Conservation (phyloP, 2,329 filamentous ascomycete genomes). For the Hymenoscyphus albidus region DNA sequence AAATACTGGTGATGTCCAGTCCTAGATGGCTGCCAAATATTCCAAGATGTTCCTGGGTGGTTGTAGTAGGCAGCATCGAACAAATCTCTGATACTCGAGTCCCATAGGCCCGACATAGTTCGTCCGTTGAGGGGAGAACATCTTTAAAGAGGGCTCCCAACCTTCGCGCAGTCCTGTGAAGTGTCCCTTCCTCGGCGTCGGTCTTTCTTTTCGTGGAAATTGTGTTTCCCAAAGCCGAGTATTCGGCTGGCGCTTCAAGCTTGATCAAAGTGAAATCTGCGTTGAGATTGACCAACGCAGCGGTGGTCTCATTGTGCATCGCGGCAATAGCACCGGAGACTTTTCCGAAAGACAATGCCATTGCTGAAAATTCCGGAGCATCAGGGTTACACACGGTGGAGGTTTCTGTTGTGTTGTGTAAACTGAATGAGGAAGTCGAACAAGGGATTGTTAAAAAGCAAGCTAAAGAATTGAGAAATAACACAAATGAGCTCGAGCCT, state of each 20-base stretch:
- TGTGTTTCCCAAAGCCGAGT: slow-evolving; percentile 29
- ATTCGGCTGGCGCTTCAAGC: slow-evolving; percentile 40
- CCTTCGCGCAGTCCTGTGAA: slow-evolving; percentile 38
- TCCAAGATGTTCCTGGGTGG: slow-evolving; percentile 11
- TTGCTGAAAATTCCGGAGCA: neutral
- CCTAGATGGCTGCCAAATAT: slow-evolving; percentile 29
- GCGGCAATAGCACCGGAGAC: slow-evolving; percentile 3
- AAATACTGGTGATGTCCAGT: slow-evolving; percentile 32
- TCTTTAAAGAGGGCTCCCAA: slow-evolving; percentile 41
- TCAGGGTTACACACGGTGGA: neutral
- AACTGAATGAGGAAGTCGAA: too few relatives aligned
- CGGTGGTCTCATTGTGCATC: slow-evolving; percentile 11
- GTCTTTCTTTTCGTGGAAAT: slow-evolving; percentile 34
- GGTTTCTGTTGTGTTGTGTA: too few relatives aligned
- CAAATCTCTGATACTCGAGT: slow-evolving; percentile 20
- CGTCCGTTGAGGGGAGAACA: slow-evolving; percentile 29
- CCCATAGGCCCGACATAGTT: slow-evolving; percentile 24
- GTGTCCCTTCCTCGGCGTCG: slow-evolving; percentile 38
- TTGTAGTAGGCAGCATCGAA: neutral
- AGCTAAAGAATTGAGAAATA: too few relatives aligned
- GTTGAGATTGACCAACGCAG: slow-evolving; percentile 36
- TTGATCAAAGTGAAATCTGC: slow-evolving; percentile 43
- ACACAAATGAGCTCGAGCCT: neutral
- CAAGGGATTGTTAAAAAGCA: too few relatives aligned
- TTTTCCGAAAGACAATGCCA: neutral